Evolutionary conservation across 306 rosid species (phyloP).

Genomic region (Vigna mungo): DNA sequence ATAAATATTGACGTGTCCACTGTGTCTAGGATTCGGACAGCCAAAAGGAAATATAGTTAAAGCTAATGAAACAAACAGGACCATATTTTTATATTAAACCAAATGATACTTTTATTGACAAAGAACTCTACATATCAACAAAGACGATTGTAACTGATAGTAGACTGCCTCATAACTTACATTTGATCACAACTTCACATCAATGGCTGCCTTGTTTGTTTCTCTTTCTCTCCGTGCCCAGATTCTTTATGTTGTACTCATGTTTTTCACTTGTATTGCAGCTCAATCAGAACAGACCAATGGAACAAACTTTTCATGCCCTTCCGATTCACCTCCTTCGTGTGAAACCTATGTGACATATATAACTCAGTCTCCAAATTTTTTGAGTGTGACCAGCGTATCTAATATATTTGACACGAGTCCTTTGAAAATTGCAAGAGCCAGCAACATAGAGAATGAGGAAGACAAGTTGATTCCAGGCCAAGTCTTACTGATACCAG

Average conservation of each 20-base stretch:
- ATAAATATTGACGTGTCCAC: slow-evolving; percentile 21
- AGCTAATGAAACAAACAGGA: slow-evolving; percentile 14
- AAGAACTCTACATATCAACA: slow-evolving; percentile 30
- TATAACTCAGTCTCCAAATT: slow-evolving; percentile 57
- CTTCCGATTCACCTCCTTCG: slow-evolving; percentile 52
- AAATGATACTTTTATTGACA: slow-evolving; percentile 31
- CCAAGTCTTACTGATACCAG: slow-evolving; percentile 71
- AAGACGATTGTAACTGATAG: neutral
- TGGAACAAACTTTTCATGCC: slow-evolving; percentile 63
- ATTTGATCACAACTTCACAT: slow-evolving; percentile 35
- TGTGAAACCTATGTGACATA: slow-evolving; percentile 76
- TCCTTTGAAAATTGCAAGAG: slow-evolving; percentile 62
- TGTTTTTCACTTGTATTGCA: slow-evolving; percentile 42
- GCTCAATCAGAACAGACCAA: slow-evolving; percentile 49
- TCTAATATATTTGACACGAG: slow-evolving; percentile 65
- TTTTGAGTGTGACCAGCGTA: slow-evolving; percentile 55
- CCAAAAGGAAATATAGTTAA: slow-evolving; percentile 5
- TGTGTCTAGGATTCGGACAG: slow-evolving; percentile 24
- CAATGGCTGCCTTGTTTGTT: slow-evolving; percentile 58
- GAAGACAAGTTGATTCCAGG: slow-evolving; percentile 42
- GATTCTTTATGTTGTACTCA: slow-evolving; percentile 43
- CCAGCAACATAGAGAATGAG: slow-evolving; percentile 59
- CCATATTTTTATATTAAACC: slow-evolving; percentile 27
- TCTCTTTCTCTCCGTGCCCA: slow-evolving; percentile 40
- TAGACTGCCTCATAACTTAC: slow-evolving; percentile 14